Percentiles rank a stretch among this genome's conserved stretches.
Conservation (phyloP, 805 yeast genomes). For the Allodekkera sacchari region DNA sequence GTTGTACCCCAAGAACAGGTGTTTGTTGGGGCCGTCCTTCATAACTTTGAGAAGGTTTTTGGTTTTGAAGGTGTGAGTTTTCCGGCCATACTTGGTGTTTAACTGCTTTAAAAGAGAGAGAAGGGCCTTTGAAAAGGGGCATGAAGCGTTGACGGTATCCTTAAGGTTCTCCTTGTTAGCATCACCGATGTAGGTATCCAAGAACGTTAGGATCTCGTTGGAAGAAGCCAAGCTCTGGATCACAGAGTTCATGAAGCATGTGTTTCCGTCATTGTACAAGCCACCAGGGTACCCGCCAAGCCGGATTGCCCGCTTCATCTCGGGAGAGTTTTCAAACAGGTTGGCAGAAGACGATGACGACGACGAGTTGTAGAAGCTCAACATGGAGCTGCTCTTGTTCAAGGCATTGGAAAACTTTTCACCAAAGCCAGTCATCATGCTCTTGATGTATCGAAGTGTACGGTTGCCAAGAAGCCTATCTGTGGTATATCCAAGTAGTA, state of each 20-base stretch:
- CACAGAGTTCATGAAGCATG: constrained; percentile 92
- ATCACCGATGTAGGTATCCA: constrained; percentile 33
- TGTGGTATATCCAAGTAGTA: constrained; percentile 12
- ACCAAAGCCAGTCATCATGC: constrained; percentile 8
- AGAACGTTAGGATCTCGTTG: constrained; percentile 45
- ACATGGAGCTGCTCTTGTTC: constrained; percentile 4
- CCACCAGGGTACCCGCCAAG: constrained; percentile 81
- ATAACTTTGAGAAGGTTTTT: constrained; percentile 52
- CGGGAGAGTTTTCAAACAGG: constrained; percentile 8
- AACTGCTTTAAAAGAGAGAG: constrained; percentile 44
- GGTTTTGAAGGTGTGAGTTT: constrained; percentile 56
- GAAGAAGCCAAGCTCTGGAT: constrained; percentile 78
- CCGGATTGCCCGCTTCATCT: constrained; percentile 31
- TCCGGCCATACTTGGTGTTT: constrained; percentile 45
- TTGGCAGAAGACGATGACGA: constrained; percentile 10
- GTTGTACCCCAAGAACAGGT: constrained; percentile 73
- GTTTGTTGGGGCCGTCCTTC: constrained; percentile 73
- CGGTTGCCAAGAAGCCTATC: constrained; percentile 6
- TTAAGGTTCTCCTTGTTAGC: constrained; percentile 10
- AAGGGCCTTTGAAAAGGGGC: constrained; percentile 45
- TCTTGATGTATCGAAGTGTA: background rate
- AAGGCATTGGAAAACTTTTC: constrained; percentile 6
- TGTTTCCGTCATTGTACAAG: constrained; percentile 80
- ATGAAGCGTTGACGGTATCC: constrained; percentile 3
- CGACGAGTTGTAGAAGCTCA: constrained; percentile 10